phyloP scores from a whole-genome alignment of 1,139 yeast species.

The Geotrichum candidum region DNA sequence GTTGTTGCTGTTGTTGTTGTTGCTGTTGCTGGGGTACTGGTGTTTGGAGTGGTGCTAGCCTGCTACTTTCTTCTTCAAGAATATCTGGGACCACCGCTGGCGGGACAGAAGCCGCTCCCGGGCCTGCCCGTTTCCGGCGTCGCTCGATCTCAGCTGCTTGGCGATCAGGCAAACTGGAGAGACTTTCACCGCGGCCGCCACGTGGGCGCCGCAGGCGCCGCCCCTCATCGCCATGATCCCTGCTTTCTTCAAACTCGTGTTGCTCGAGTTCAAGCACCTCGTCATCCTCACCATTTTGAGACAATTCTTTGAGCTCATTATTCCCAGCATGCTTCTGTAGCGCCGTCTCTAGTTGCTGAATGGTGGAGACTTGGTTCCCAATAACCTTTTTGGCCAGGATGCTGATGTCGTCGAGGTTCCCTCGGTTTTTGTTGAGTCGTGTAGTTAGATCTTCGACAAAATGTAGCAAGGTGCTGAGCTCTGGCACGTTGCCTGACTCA shows the following conservation, averaged over 20 bases:
- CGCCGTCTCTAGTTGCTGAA: not conserved
- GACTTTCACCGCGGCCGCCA: not conserved
- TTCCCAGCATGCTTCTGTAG: not conserved
- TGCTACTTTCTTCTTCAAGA: not conserved
- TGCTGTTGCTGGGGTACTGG: not conserved
- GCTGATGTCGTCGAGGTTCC: conserved; percentile 4
- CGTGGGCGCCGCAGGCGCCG: not conserved
- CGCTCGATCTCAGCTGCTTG: not conserved
- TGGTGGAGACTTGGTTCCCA: not conserved
- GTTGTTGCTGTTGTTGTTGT: not conserved
- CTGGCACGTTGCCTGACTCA: conserved; percentile 13
- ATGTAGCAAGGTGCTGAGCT: conserved; percentile 8
- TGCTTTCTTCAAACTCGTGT: conserved; percentile 1
- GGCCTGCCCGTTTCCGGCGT: not conserved
- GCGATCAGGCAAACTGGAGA: not conserved
- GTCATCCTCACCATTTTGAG: not conserved
- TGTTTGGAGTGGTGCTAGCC: not conserved
- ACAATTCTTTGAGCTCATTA: not conserved
- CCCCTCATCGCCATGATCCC: not conserved
- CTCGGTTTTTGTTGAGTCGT: conserved; percentile 10
- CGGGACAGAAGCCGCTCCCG: not conserved
- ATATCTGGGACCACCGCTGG: not conserved
- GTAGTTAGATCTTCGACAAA: conserved; percentile 10
- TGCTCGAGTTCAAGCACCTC: not conserved
- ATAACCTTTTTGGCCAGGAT: conserved; percentile 12